A percentile compares a stretch with the other conserved stretches of the same genome.
These are phyloP conservation scores for Talaromyces thailandensis DNA, from an alignment of 495 filamentous ascomycete species.

Conservation along the genomic window DNA sequence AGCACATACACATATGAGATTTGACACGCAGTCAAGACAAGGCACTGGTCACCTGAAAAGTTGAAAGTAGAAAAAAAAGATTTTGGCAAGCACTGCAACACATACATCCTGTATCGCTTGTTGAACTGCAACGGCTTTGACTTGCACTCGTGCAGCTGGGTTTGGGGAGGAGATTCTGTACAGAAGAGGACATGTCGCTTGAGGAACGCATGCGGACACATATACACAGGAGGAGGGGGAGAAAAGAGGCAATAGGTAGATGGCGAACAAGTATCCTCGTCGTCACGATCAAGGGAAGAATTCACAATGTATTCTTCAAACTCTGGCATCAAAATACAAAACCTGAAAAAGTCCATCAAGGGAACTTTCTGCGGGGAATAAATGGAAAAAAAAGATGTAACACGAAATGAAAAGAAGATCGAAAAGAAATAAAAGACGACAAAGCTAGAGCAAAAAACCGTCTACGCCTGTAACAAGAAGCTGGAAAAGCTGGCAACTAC, in stretches of 20 bases:
- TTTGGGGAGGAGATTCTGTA: background rate
- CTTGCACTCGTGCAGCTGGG: background rate
- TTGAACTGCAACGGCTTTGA: background rate
- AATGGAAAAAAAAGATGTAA: background rate
- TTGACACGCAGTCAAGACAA: background rate
- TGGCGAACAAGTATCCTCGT: background rate
- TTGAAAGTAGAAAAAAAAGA: background rate
- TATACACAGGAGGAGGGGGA: background rate
- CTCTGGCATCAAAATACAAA: background rate
- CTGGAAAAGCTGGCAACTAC: background rate
- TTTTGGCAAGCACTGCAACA: background rate
- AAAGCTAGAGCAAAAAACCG: background rate
- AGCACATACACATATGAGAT: constrained; percentile 3
- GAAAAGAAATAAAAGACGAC: background rate
- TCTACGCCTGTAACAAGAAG: background rate
- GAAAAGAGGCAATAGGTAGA: background rate
- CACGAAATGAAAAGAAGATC: background rate
- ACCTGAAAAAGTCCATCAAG: background rate
- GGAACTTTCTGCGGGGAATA: constrained; percentile 3
- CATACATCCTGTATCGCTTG: background rate
- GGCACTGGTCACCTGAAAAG: background rate
- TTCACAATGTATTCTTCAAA: background rate
- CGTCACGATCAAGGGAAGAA: background rate
- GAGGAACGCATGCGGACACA: background rate
- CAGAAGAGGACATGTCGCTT: background rate